phyloP scores from a whole-genome alignment of 805 yeast genomes.

The Candida loeiensis region DNA sequence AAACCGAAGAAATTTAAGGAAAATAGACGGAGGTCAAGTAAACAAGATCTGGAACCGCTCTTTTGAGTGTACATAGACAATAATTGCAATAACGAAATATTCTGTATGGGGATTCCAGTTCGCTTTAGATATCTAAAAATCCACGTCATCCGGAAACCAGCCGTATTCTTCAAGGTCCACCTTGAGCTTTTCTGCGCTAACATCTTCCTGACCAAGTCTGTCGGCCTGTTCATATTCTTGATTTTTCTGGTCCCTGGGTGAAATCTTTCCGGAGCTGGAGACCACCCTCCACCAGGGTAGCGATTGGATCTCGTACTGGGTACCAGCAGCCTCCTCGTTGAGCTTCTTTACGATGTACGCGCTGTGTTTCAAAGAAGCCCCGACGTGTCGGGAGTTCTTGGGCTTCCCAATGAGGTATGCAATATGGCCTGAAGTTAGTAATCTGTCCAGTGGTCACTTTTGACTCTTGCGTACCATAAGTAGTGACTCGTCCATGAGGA shows the following conservation, averaged over 20 bases:
- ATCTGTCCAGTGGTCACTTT: not conserved
- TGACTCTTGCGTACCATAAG: conserved; percentile 48
- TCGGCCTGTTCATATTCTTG: conserved; percentile 47
- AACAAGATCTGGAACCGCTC: not conserved
- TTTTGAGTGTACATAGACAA: no score
- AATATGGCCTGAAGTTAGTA: conserved; percentile 48
- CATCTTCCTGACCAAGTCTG: conserved; percentile 46
- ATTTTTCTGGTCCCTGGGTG: conserved; percentile 43
- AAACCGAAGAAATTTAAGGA: conserved; percentile 2
- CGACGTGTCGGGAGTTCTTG: conserved; percentile 69
- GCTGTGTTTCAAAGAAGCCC: conserved; percentile 58
- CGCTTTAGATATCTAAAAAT: no score
- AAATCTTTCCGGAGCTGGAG: conserved; percentile 58
- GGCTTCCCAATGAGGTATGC: conserved; percentile 64
- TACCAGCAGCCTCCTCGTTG: conserved; percentile 17
- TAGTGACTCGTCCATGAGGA: conserved; percentile 62
- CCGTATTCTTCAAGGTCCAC: conserved; percentile 50
- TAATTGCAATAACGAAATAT: no score
- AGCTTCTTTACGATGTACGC: conserved; percentile 21
- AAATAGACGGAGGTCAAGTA: not conserved
- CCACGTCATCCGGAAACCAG: conserved; percentile 64
- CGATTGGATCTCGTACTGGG: conserved; percentile 17
- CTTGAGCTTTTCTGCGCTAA: conserved; percentile 28
- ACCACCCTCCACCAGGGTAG: conserved; percentile 86
- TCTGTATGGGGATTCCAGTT: no score